Evolutionary conservation across 2,329 filamentous ascomycete species (phyloP).

Genomic region (Epicoccum sorghinum): DNA sequence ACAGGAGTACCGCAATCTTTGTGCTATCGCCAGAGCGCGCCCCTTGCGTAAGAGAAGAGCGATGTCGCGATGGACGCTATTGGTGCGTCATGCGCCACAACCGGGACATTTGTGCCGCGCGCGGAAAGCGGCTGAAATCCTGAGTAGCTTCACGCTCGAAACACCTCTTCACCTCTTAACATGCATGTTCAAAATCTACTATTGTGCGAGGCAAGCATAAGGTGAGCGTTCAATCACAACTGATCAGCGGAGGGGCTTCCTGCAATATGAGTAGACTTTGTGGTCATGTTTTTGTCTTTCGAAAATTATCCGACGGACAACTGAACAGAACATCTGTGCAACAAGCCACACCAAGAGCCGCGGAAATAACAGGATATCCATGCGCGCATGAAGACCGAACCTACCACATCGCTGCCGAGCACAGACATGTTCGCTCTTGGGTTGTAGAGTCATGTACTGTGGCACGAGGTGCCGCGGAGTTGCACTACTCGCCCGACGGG

Average conservation of each 20-base stretch:
- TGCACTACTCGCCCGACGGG: conserved; percentile 43
- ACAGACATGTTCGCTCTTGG: background rate
- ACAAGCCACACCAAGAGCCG: background rate
- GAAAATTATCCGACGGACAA: conserved; percentile 6
- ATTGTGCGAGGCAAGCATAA: too few species aligned
- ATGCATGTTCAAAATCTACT: background rate
- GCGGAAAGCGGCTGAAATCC: conserved; percentile 3
- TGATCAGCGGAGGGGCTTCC: too few species aligned
- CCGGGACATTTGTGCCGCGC: conserved; percentile 3
- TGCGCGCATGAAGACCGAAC: background rate
- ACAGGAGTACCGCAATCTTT: background rate
- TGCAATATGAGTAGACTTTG: too few species aligned
- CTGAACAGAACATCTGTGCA: background rate
- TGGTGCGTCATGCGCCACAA: conserved; percentile 15
- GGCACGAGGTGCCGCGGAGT: background rate
- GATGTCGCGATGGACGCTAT: conserved; percentile 18
- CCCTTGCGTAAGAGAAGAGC: conserved; percentile 6
- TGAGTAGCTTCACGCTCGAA: background rate
- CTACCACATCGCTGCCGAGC: background rate
- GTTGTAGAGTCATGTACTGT: background rate
- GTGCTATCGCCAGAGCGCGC: background rate
- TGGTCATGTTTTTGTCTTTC: too few species aligned
- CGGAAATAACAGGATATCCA: conserved; percentile 3
- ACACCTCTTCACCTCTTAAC: background rate
- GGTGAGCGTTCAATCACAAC: too few species aligned